phyloP scores from a whole-genome alignment of 306 rosid genomes.

The Macrotyloma uniflorum region DNA sequence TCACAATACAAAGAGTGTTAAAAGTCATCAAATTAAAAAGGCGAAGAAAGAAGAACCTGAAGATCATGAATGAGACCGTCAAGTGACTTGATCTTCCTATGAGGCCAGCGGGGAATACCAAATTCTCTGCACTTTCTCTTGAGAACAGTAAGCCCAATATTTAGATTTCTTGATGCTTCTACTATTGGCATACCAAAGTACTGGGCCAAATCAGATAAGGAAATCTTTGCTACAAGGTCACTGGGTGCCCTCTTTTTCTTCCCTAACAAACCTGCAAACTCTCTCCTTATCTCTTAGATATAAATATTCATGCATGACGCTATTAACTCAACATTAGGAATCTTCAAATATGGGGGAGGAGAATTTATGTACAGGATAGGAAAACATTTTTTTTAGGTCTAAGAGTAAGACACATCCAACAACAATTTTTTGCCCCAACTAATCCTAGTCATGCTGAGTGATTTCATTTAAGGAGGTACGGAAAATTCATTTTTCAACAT shows the following conservation, averaged over 20 bases:
- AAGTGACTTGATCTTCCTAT: slow-evolving; percentile 90
- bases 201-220: slow-evolving; percentile 78
- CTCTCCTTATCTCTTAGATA: slow-evolving; percentile 48
- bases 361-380: not conserved
- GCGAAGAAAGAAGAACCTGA: slow-evolving; percentile 60
- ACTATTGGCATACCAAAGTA: slow-evolving; percentile 80
- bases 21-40: slow-evolving; percentile 27
- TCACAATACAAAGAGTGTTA: not conserved
- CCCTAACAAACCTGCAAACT: slow-evolving; percentile 52
- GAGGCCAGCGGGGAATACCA: slow-evolving; percentile 96
- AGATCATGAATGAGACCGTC: slow-evolving; percentile 86
- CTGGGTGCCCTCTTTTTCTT: slow-evolving; percentile 83
- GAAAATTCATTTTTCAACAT: slow-evolving; percentile 10
- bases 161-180: slow-evolving; percentile 80
- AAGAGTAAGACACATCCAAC: not conserved
- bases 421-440: not conserved
- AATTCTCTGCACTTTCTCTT: slow-evolving; percentile 91
- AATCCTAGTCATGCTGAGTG: not conserved
- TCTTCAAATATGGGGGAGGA: not conserved
- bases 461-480: not conserved
- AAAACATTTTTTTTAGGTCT: not conserved
- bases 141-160: slow-evolving; percentile 86
- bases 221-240: slow-evolving; percentile 61
- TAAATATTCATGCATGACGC: slow-evolving; percentile 32
- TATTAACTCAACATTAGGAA: slow-evolving; percentile 36